These are phyloP conservation scores for Tuber borchii DNA, from an alignment of 495 filamentous ascomycete species.

Conservation along the genomic window DNA sequence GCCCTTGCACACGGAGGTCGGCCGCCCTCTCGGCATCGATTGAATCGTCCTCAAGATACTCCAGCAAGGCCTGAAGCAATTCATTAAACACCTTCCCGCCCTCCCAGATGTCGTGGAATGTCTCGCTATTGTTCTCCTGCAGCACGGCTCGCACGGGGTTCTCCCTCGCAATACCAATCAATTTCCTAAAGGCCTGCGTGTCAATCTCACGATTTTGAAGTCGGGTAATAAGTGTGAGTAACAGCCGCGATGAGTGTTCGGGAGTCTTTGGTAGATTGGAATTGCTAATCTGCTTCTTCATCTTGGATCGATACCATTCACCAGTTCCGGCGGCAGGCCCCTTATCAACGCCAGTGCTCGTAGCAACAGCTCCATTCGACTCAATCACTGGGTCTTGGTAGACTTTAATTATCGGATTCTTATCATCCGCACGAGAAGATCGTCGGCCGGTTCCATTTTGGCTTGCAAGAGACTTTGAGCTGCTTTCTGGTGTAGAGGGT, in stretches of 20 bases:
- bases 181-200: constrained; percentile 78
- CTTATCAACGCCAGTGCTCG: constrained; percentile 24
- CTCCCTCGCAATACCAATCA: constrained; percentile 72
- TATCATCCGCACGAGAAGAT: constrained; percentile 38
- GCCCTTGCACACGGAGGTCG: constrained; percentile 76
- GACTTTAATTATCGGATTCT: constrained; percentile 46
- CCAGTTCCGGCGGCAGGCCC: constrained; percentile 40
- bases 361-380: constrained; percentile 49
- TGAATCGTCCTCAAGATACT: constrained; percentile 59
- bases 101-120: constrained; percentile 49
- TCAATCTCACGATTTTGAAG: constrained; percentile 67
- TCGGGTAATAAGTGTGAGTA: constrained; percentile 69
- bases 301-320: constrained; percentile 39
- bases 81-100: constrained; percentile 58
- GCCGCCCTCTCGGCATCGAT: constrained; percentile 53
- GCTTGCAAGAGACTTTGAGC: constrained; percentile 12
- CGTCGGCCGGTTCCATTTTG: constrained; percentile 26
- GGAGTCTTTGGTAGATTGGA: constrained; percentile 46
- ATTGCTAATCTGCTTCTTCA: constrained; percentile 38
- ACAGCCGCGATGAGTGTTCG: constrained; percentile 52
- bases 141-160: constrained; percentile 51
- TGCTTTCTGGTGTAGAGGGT: constrained; percentile 25
- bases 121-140: constrained; percentile 48
- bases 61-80: constrained; percentile 65
- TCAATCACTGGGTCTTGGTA: constrained; percentile 56